phyloP scores from a whole-genome alignment of 2,329 filamentous ascomycete species.

The Phialemonium atrogriseum region DNA sequence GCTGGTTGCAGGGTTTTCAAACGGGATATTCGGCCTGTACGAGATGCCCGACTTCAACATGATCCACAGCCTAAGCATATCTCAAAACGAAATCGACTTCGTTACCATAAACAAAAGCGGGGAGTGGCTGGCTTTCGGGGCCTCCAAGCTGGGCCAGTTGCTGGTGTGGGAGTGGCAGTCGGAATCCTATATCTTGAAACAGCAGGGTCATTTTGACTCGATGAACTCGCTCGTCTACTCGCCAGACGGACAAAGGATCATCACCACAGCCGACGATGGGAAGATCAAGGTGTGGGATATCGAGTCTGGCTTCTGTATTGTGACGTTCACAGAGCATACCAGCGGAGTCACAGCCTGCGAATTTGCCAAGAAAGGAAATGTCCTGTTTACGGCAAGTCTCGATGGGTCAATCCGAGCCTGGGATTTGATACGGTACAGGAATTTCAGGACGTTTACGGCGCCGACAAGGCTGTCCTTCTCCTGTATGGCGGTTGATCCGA shows the following conservation, averaged over 20 bases:
- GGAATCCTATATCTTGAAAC: slow-evolving; percentile 96
- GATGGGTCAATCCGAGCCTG: slow-evolving; percentile 93
- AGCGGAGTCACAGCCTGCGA: slow-evolving; percentile 91
- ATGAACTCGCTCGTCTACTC: slow-evolving; percentile 93
- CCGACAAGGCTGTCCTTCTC: slow-evolving; percentile 88
- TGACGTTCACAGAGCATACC: slow-evolving; percentile 95
- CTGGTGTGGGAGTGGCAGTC: slow-evolving; percentile 99
- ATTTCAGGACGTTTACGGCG: slow-evolving; percentile 95
- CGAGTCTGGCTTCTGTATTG: slow-evolving; percentile 92
- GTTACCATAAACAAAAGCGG: slow-evolving; percentile 90
- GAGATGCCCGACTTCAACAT: slow-evolving; percentile 94
- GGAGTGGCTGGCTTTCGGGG: slow-evolving; percentile 95
- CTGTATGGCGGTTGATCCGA: slow-evolving; percentile 91
- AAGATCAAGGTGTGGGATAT: slow-evolving; percentile 99
- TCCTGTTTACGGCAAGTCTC: slow-evolving; percentile 89
- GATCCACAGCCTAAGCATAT: slow-evolving; percentile 89
- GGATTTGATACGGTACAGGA: slow-evolving; percentile 92
- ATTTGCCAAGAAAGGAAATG: slow-evolving; percentile 90
- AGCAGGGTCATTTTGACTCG: slow-evolving; percentile 93
- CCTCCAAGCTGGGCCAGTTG: slow-evolving; percentile 90
- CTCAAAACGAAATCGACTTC: slow-evolving; percentile 91
- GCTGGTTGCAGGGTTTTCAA: slow-evolving; percentile 95
- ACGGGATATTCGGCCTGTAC: slow-evolving; percentile 87
- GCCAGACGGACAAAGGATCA: slow-evolving; percentile 84
- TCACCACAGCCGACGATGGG: slow-evolving; percentile 91